A percentile compares a stretch with the other conserved stretches of the same genome.
These are phyloP conservation scores for Amaranthus palmeri DNA, from an alignment of 148 eudicot genomes.

Conservation along the genomic window DNA sequence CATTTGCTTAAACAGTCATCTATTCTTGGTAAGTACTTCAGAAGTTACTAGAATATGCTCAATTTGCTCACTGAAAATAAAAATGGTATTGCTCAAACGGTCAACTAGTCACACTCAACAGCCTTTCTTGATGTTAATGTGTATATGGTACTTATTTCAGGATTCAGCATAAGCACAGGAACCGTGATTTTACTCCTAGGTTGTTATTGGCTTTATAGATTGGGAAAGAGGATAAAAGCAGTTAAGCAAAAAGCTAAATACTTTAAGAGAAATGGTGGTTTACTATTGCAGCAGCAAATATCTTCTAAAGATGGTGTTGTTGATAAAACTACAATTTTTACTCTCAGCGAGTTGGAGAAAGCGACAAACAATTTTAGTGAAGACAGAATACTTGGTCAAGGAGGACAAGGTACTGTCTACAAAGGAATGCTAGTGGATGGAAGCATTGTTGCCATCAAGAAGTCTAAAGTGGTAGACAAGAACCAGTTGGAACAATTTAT, in stretches of 20 bases:
- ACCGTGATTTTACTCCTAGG: constrained; percentile 6
- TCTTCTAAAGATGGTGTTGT: constrained; percentile 23
- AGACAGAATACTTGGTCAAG: constrained; percentile 30
- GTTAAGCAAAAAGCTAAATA: constrained; percentile 10
- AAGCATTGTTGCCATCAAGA: constrained; percentile 28
- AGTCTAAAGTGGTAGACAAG: constrained; percentile 22
- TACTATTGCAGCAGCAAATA: constrained; percentile 26
- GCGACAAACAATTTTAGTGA: constrained; percentile 26
- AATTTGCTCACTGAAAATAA: too few relatives aligned
- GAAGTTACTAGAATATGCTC: neutral
- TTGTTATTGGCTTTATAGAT: constrained; percentile 20
- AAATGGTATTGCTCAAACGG: too few relatives aligned
- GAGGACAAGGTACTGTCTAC: constrained; percentile 29
- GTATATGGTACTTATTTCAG: constrained; percentile 1
- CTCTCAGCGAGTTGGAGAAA: constrained; percentile 17
- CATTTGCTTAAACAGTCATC: constrained; percentile 3
- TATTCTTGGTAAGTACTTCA: constrained; percentile 18
- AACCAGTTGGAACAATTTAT: constrained; percentile 27
- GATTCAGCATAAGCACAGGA: constrained; percentile 14
- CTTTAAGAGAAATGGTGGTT: constrained; percentile 30
- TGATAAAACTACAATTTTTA: constrained; percentile 16
- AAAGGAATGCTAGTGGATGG: constrained; percentile 31
- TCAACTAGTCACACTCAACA: too few relatives aligned
- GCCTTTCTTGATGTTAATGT: neutral
- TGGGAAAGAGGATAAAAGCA: constrained; percentile 12